phyloP scores from a whole-genome alignment of 2,329 filamentous ascomycete genomes.

The Geosmithia morbida region DNA sequence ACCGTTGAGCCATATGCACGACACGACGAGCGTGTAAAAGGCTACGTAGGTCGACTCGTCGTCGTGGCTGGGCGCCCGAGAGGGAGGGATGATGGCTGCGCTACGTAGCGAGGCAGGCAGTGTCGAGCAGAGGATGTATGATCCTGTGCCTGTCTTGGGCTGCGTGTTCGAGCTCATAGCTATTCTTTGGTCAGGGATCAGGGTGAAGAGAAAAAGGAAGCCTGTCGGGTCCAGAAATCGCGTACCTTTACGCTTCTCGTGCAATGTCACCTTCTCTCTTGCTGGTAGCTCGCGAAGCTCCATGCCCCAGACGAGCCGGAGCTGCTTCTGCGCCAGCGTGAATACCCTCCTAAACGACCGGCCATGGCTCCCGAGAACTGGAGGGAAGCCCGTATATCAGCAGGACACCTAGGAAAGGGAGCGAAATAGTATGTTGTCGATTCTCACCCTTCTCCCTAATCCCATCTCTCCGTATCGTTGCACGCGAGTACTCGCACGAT shows the following conservation, averaged over 20 bases:
- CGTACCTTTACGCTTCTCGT: slow-evolving; percentile 59
- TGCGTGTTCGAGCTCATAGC: slow-evolving; percentile 31
- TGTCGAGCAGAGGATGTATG: slow-evolving; percentile 64
- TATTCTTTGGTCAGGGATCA: slow-evolving; percentile 7
- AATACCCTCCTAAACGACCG: slow-evolving; percentile 68
- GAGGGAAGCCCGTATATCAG: not conserved
- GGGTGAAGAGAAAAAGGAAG: not conserved
- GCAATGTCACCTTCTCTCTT: slow-evolving; percentile 67
- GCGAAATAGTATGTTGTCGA: not conserved
- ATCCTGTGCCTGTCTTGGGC: slow-evolving; percentile 44
- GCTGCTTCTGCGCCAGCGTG: slow-evolving; percentile 55
- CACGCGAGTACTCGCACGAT: slow-evolving; percentile 49
- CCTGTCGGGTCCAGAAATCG: not conserved
- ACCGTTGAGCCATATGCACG: slow-evolving; percentile 62
- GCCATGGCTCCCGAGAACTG: slow-evolving; percentile 57
- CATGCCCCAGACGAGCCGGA: slow-evolving; percentile 77
- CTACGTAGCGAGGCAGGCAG: slow-evolving; percentile 54
- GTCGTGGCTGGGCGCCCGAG: slow-evolving; percentile 46
- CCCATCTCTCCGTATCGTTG: slow-evolving; percentile 43
- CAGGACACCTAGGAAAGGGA: not conserved
- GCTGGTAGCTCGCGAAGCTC: slow-evolving; percentile 71
- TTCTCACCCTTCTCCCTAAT: slow-evolving; percentile 46
- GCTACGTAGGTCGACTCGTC: slow-evolving; percentile 70
- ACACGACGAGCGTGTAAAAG: slow-evolving; percentile 67
- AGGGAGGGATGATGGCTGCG: slow-evolving; percentile 54